A percentile compares a stretch with the other conserved stretches of the same genome.
These are phyloP conservation scores for Sordariomycetes sp. DNA, from an alignment of 2,329 filamentous ascomycete species.

Conservation along the genomic window DNA sequence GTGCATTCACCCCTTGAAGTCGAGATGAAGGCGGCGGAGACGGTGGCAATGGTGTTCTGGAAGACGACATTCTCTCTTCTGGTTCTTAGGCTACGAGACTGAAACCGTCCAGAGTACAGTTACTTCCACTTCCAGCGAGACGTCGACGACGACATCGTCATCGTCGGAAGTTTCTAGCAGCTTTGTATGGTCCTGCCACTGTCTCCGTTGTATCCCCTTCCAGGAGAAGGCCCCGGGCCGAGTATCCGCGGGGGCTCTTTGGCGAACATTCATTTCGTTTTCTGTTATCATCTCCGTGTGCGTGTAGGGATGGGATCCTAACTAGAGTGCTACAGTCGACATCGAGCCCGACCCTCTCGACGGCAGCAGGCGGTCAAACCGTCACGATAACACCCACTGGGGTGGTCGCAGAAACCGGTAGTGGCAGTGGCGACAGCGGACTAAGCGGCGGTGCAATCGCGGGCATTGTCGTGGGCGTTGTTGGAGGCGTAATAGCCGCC, in stretches of 20 bases:
- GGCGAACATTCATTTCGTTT: not conserved
- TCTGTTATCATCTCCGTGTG: not conserved
- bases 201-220: not conserved
- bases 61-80: not conserved
- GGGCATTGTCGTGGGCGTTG: constrained; percentile 38
- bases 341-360: constrained; percentile 35
- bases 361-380: constrained; percentile 14
- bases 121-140: constrained; percentile 9
- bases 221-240: not conserved
- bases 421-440: constrained; percentile 6
- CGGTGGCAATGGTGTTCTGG: not conserved
- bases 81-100: constrained; percentile 8
- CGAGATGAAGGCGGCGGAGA: not conserved
- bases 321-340: not conserved
- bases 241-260: not conserved
- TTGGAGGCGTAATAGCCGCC: constrained; percentile 19
- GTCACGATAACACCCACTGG: constrained; percentile 4
- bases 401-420: constrained; percentile 7
- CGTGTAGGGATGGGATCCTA: not conserved
- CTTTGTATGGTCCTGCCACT: too few relatives aligned
- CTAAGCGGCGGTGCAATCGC: constrained; percentile 34
- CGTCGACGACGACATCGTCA: not conserved
- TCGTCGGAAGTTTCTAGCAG: not conserved
- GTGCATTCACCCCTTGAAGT: not conserved
- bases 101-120: constrained; percentile 21